A percentile compares a stretch with the other conserved stretches of the same genome.
Conservation (phyloP, 176 grass and related monocot species). For the Miscanthus lutarioriparius region DNA sequence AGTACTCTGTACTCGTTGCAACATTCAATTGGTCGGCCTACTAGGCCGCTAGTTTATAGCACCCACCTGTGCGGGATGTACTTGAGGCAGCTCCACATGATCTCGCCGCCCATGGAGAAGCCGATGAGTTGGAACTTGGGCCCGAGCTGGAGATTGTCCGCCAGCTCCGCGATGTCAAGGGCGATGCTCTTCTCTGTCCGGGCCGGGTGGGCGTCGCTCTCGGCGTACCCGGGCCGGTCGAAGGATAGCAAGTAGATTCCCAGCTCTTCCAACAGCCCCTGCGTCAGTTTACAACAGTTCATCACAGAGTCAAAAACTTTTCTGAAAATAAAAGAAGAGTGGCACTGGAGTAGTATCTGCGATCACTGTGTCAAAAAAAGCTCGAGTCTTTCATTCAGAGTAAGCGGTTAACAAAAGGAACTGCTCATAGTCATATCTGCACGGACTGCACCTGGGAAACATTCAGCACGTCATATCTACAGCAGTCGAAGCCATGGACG, state of each 20-base stretch:
- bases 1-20: no score
- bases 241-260: slow-evolving; percentile 69
- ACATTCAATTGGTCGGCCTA: no score
- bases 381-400: no score
- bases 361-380: no score
- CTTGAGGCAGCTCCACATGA: slow-evolving; percentile 80
- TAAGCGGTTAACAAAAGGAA: no score
- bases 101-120: slow-evolving; percentile 69
- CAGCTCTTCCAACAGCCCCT: slow-evolving; percentile 64
- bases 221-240: slow-evolving; percentile 74
- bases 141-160: slow-evolving; percentile 65
- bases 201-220: slow-evolving; percentile 69
- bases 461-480: slow-evolving; percentile 57
- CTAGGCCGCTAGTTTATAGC: no score
- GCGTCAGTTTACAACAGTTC: no score
- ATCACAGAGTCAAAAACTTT: no score
- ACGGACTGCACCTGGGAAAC: no score
- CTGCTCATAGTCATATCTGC: no score
- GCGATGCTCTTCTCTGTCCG: slow-evolving; percentile 52
- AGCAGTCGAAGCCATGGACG: slow-evolving; percentile 81
- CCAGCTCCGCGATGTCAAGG: slow-evolving; percentile 69
- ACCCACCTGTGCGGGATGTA: slow-evolving; percentile 80
- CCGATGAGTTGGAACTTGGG: slow-evolving; percentile 64
- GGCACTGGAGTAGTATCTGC: no score
- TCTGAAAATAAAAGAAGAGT: no score